phyloP scores from a whole-genome alignment of 345 rosid genomes.

The Populus nigra region DNA sequence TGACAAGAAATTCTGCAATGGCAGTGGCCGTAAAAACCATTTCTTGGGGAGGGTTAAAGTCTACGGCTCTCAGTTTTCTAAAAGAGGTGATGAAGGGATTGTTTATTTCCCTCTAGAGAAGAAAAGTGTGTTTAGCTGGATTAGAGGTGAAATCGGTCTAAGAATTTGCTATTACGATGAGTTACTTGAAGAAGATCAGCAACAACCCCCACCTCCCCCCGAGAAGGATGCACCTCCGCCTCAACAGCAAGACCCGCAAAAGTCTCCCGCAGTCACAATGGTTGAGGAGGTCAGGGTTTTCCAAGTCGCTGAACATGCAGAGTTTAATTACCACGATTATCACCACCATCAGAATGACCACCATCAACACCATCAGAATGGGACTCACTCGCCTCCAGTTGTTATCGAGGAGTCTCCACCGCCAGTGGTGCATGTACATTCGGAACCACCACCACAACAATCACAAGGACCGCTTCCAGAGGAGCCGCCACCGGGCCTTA shows the following conservation, averaged over 20 bases:
- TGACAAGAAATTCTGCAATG: constrained; percentile 71
- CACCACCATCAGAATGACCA: not conserved
- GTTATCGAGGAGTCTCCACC: constrained; percentile 60
- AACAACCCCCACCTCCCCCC: constrained; percentile 28
- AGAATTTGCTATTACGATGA: constrained; percentile 79
- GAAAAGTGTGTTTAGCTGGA: constrained; percentile 93
- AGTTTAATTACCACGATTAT: constrained; percentile 25
- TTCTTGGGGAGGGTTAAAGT: constrained; percentile 87
- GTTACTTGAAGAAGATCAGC: constrained; percentile 40
- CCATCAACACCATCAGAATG: constrained; percentile 13
- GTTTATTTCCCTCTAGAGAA: constrained; percentile 75
- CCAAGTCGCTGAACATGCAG: constrained; percentile 40
- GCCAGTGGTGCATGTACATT: constrained; percentile 21
- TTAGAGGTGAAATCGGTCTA: constrained; percentile 82
- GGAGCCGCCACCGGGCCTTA: constrained; percentile 17
- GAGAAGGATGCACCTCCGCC: constrained; percentile 22
- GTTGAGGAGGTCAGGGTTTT: constrained; percentile 58
- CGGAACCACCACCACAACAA: constrained; percentile 9
- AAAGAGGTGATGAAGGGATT: constrained; percentile 72
- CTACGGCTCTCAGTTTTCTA: constrained; percentile 73
- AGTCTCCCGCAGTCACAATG: constrained; percentile 35
- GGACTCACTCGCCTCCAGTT: constrained; percentile 44
- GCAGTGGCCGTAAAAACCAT: constrained; percentile 80
- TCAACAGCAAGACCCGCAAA: constrained; percentile 28
- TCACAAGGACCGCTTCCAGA: constrained; percentile 11